Percentiles rank a stretch among this genome's conserved stretches.
Evolutionary conservation across 164 flowering plant genomes (phyloP).

Genomic region (Nymphaea colorata): DNA sequence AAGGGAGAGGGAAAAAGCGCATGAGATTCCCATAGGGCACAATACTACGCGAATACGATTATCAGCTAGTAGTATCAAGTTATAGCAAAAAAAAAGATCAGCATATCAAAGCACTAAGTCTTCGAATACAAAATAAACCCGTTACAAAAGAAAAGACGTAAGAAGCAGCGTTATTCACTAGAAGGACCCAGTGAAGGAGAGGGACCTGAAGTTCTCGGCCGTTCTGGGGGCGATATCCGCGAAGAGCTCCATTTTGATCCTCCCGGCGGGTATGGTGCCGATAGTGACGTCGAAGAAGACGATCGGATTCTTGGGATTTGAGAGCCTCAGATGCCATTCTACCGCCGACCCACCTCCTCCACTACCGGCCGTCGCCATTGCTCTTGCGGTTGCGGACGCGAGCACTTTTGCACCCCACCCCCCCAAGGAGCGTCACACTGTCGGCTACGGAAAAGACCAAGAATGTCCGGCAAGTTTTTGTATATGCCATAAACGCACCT

Average conservation of each 20-base stretch:
- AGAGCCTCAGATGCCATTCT: conserved; percentile 96
- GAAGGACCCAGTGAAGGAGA: too few relatives aligned
- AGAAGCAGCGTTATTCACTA: too few relatives aligned
- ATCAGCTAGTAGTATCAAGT: too few relatives aligned
- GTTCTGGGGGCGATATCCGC: conserved; percentile 89
- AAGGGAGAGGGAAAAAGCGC: not conserved
- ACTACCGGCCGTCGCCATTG: conserved; percentile 19
- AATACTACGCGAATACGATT: too few relatives aligned
- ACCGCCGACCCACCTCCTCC: conserved; percentile 27
- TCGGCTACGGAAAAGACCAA: not conserved
- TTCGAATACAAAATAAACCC: too few relatives aligned
- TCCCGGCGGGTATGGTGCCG: conserved; percentile 87
- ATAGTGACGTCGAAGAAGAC: conserved; percentile 95
- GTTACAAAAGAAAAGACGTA: too few relatives aligned
- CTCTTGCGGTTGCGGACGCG: not conserved
- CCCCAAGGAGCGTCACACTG: not conserved
- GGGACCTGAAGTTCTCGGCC: conserved; percentile 88
- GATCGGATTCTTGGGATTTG: conserved; percentile 88
- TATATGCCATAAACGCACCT: not conserved
- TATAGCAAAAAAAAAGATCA: too few relatives aligned
- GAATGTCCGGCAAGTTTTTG: not conserved
- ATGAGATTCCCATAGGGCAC: too few relatives aligned
- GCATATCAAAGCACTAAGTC: too few relatives aligned
- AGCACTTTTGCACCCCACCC: too few relatives aligned
- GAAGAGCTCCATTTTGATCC: conserved; percentile 98